Percentiles rank a stretch among this genome's conserved stretches.
Evolutionary conservation across 306 rosid species (phyloP).

Genomic region (Datisca glomerata): DNA sequence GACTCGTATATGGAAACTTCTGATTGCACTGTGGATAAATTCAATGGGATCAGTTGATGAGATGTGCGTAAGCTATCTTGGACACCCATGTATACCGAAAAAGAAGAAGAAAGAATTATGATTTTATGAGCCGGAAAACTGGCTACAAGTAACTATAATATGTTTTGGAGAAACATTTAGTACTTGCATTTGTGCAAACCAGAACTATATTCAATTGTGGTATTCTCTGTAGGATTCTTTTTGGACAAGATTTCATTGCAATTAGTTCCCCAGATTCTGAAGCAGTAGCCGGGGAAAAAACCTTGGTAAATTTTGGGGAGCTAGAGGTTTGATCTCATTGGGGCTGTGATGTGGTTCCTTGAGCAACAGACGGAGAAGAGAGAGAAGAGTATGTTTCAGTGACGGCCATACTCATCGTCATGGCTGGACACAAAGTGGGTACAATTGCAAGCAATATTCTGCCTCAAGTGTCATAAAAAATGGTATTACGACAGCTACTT

Average conservation of each 20-base stretch:
- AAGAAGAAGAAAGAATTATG: too few species aligned
- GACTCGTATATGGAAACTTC: too few species aligned
- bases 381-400: conserved; percentile 10
- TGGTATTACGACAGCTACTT: conserved; percentile 23
- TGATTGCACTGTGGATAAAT: too few species aligned
- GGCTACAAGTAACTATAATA: too few species aligned
- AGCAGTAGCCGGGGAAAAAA: neutral
- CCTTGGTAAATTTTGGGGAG: conserved; percentile 6
- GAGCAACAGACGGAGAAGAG: conserved; percentile 5
- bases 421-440: conserved; percentile 58
- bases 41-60: too few species aligned
- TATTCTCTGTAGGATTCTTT: neutral
- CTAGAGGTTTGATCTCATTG: conserved; percentile 19
- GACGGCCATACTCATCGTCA: conserved; percentile 13
- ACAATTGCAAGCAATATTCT: conserved; percentile 29
- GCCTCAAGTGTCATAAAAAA: conserved; percentile 25
- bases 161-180: too few species aligned
- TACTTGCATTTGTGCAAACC: too few species aligned
- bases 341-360: conserved; percentile 13
- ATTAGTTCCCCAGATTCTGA: neutral
- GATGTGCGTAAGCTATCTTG: too few species aligned
- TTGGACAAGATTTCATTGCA: conserved; percentile 1
- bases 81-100: too few species aligned
- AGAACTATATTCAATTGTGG: too few species aligned
- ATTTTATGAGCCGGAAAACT: too few species aligned